Conservation (phyloP, 2,329 filamentous ascomycete species). For the Xylariaceae sp. region DNA sequence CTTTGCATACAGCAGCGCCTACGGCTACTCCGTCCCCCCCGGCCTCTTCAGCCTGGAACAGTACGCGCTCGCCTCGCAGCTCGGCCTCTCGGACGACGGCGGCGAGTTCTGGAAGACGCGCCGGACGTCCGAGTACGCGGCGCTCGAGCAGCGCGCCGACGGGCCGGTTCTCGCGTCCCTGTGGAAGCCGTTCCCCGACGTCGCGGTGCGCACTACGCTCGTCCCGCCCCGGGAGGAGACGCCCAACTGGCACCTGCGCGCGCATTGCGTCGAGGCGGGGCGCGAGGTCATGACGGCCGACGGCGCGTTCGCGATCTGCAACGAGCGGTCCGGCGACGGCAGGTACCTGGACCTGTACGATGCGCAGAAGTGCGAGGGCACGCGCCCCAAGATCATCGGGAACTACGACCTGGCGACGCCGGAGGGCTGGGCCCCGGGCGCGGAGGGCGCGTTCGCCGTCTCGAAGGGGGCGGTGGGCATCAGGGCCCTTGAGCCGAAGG, state of each 20-base stretch:
- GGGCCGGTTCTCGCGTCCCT: slow-evolving; percentile 60
- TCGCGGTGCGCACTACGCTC: slow-evolving; percentile 61
- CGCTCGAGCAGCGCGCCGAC: slow-evolving; percentile 48
- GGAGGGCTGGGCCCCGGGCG: slow-evolving; percentile 48
- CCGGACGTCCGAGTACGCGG: slow-evolving; percentile 60
- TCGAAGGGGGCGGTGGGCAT: slow-evolving; percentile 53
- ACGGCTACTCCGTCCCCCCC: slow-evolving; percentile 73
- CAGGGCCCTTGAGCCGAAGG: slow-evolving; percentile 45
- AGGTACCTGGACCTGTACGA: slow-evolving; percentile 49
- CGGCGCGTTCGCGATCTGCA: slow-evolving; percentile 67
- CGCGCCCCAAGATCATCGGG: slow-evolving; percentile 51
- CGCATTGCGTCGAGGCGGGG: slow-evolving; percentile 49
- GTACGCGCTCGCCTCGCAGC: slow-evolving; percentile 69
- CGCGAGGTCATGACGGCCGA: slow-evolving; percentile 61
- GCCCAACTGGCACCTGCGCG: slow-evolving; percentile 67
- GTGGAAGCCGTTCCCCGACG: slow-evolving; percentile 69
- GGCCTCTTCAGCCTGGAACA: slow-evolving; percentile 73
- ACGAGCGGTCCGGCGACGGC: slow-evolving; percentile 43
- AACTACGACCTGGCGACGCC: slow-evolving; percentile 56
- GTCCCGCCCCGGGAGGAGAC: slow-evolving; percentile 54
- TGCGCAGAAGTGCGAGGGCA: slow-evolving; percentile 38
- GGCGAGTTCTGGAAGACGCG: slow-evolving; percentile 77
- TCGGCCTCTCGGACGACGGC: slow-evolving; percentile 72
- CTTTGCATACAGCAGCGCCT: slow-evolving; percentile 73
- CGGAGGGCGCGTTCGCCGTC: slow-evolving; percentile 50